These are phyloP conservation scores for Melanomma pulvis-pyrius DNA, from an alignment of 495 filamentous ascomycete species.

Conservation along the genomic window DNA sequence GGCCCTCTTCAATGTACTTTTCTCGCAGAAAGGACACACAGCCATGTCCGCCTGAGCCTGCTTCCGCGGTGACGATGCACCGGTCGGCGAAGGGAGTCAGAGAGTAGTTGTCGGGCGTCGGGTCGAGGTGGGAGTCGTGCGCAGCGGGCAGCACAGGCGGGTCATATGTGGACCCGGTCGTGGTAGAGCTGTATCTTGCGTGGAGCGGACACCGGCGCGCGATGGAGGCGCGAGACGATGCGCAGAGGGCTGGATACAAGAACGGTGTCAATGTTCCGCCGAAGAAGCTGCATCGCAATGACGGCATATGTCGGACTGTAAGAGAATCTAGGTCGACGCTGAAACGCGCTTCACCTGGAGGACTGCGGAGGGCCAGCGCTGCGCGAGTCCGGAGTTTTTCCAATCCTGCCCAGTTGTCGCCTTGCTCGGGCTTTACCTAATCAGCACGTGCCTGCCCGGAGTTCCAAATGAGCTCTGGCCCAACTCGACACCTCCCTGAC, in stretches of 20 bases:
- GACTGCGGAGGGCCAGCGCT: not conserved
- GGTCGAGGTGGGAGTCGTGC: slow-evolving; percentile 66
- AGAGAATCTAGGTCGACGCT: not conserved
- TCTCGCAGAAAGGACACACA: slow-evolving; percentile 93
- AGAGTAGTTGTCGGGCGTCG: slow-evolving; percentile 78
- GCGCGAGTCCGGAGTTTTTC: not conserved
- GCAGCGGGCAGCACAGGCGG: not conserved
- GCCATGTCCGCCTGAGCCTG: slow-evolving; percentile 83
- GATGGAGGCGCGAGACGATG: slow-evolving; percentile 44
- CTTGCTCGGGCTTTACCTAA: slow-evolving; percentile 6
- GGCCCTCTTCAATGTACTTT: slow-evolving; percentile 81
- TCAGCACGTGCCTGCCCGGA: slow-evolving; percentile 2
- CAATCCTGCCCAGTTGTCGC: not conserved
- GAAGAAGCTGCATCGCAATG: slow-evolving; percentile 12
- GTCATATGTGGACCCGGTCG: not conserved
- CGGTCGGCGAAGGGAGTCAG: slow-evolving; percentile 83
- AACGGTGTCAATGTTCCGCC: slow-evolving; percentile 61
- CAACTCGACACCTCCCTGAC: not conserved
- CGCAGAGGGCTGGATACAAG: slow-evolving; percentile 62
- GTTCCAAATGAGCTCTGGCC: not conserved
- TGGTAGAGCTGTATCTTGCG: slow-evolving; percentile 38
- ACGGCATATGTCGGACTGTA: slow-evolving; percentile 22
- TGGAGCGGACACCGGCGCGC: slow-evolving; percentile 31
- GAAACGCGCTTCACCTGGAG: not conserved
- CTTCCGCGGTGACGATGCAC: slow-evolving; percentile 71